Conservation (phyloP, 257 asterid species). For the Eustoma russellianum region DNA sequence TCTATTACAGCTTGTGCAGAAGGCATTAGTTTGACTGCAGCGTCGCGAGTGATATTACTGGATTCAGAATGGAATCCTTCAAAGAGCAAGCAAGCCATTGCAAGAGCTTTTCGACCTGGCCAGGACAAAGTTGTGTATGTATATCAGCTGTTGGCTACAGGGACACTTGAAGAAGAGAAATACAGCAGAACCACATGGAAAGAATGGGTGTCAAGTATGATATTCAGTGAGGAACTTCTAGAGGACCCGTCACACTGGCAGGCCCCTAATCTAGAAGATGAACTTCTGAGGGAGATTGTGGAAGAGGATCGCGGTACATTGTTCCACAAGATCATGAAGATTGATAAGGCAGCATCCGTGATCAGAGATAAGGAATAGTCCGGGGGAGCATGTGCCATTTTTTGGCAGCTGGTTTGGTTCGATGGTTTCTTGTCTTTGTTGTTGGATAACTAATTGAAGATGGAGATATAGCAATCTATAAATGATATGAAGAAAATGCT, state of each 20-base stretch:
- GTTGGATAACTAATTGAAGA: no score
- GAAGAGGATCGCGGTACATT: conserved; percentile 88
- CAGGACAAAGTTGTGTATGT: conserved; percentile 93
- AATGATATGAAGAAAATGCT: no score
- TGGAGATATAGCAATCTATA: no score
- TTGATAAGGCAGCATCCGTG: conserved; percentile 87
- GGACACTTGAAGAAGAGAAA: conserved; percentile 86
- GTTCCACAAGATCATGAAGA: conserved; percentile 85
- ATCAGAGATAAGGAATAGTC: conserved; percentile 51
- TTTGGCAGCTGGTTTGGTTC: no score
- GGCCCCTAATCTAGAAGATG: conserved; percentile 89
- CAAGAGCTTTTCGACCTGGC: conserved; percentile 91
- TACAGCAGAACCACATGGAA: conserved; percentile 91
- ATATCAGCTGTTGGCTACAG: conserved; percentile 79
- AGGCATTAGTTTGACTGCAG: conserved; percentile 91
- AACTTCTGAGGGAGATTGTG: conserved; percentile 80
- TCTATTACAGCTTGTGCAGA: conserved; percentile 95
- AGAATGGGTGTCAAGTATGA: conserved; percentile 99
- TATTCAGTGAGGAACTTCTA: conserved; percentile 81
- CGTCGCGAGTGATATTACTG: conserved; percentile 77
- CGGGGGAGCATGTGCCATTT: no score
- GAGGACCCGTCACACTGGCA: conserved; percentile 98
- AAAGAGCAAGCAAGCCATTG: conserved; percentile 95
- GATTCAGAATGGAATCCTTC: conserved; percentile 99
- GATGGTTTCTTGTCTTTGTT: no score